A percentile compares a stretch with the other conserved stretches of the same genome.
Conservation (phyloP, 345 rosid genomes). For the Euphorbia tirucalli region DNA sequence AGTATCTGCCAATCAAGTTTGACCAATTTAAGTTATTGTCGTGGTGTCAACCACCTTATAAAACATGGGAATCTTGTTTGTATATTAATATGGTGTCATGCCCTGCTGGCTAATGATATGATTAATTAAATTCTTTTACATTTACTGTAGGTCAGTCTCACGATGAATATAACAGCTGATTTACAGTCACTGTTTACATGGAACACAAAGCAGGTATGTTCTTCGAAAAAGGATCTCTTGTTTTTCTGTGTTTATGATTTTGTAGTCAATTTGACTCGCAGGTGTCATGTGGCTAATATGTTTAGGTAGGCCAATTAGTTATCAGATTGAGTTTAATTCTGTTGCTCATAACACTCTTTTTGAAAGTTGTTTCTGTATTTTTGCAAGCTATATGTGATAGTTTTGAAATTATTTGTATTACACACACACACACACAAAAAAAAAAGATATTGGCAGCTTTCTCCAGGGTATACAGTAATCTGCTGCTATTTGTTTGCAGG, state of each 20-base stretch:
- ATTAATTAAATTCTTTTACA: slow-evolving; percentile 1
- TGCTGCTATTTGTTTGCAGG: slow-evolving; percentile 36
- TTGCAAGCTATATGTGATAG: neutral
- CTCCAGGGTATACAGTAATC: neutral
- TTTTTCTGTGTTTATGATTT: neutral
- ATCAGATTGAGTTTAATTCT: neutral
- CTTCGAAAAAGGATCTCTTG: neutral
- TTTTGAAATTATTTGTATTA: neutral
- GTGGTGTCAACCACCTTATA: neutral
- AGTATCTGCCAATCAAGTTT: neutral
- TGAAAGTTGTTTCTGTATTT: neutral
- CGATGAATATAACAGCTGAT: slow-evolving; percentile 81
- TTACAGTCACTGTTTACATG: slow-evolving; percentile 86
- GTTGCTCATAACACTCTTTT: neutral
- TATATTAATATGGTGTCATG: neutral
- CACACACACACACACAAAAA: neutral
- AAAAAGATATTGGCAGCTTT: neutral
- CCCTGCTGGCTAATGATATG: neutral
- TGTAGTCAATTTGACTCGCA: neutral
- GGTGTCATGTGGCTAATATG: neutral
- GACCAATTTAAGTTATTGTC: neutral
- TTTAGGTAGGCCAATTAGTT: neutral
- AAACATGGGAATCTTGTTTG: neutral
- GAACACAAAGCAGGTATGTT: slow-evolving; percentile 94
- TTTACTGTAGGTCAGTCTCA: slow-evolving; percentile 76